phyloP scores from a whole-genome alignment of 305 asterid genomes.

The Caryopteris hybrid region DNA sequence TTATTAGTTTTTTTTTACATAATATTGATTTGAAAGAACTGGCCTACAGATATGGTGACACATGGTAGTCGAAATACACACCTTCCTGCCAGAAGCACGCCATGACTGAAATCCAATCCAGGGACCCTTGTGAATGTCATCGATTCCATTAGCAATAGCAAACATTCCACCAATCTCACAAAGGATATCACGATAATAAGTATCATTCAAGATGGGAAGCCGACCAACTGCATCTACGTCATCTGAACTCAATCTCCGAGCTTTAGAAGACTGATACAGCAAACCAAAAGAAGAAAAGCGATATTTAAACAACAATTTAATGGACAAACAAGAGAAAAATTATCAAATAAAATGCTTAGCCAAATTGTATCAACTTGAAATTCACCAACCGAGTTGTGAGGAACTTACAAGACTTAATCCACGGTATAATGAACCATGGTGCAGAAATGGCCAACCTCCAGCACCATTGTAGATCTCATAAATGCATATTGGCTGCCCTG shows the following conservation, averaged over 20 bases:
- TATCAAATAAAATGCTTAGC: slow-evolving; percentile 7
- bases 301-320: slow-evolving; percentile 15
- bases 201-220: slow-evolving; percentile 80
- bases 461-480: slow-evolving; percentile 91
- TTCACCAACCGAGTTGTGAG: slow-evolving; percentile 19
- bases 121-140: slow-evolving; percentile 86
- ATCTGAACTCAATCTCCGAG: slow-evolving; percentile 79
- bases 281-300: slow-evolving; percentile 21
- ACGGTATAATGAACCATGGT: slow-evolving; percentile 97
- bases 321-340: not conserved
- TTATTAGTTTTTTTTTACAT: not conserved
- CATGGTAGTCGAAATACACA: slow-evolving; percentile 18
- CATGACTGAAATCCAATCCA: slow-evolving; percentile 99
- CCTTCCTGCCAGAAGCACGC: slow-evolving; percentile 94
- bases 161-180: slow-evolving; percentile 98
- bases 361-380: slow-evolving; percentile 7
- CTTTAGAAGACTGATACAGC: slow-evolving; percentile 55
- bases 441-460: slow-evolving; percentile 95
- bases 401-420: slow-evolving; percentile 93
- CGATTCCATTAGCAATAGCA: slow-evolving; percentile 74
- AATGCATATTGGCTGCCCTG: slow-evolving; percentile 90
- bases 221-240: slow-evolving; percentile 93
- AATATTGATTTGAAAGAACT: not conserved
- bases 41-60: not conserved
- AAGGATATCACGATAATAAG: slow-evolving; percentile 69